Evolutionary conservation across 2,329 filamentous ascomycete genomes (phyloP).

Genomic region (Dichotomopilus funicola): DNA sequence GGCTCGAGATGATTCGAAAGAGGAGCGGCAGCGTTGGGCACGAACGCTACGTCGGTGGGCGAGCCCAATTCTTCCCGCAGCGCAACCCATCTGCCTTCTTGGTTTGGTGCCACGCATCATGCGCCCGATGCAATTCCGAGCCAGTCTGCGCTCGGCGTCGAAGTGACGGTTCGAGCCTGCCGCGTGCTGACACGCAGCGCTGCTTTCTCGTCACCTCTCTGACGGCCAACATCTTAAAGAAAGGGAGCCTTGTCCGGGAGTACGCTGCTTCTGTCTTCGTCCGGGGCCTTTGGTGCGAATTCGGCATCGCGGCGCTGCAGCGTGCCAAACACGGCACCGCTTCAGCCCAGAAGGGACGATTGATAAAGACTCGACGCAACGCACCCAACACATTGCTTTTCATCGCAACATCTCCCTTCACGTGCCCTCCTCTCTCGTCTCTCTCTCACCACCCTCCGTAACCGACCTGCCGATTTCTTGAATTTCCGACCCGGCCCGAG

Average conservation of each 20-base stretch:
- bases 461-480: neutral
- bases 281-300: slow-evolving; percentile 9
- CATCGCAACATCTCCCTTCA: neutral
- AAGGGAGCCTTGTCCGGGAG: neutral
- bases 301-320: slow-evolving; percentile 10
- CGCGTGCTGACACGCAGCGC: slow-evolving; percentile 10
- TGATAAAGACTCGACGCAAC: slow-evolving; percentile 5
- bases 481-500: slow-evolving; percentile 3
- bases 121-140: slow-evolving; percentile 6
- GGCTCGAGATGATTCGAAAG: slow-evolving; percentile 17
- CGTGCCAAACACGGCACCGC: slow-evolving; percentile 6
- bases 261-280: neutral
- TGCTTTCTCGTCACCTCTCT: neutral
- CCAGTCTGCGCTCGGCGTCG: neutral
- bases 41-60: slow-evolving; percentile 20
- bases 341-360: slow-evolving; percentile 9
- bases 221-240: slow-evolving; percentile 11
- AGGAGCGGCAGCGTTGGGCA: slow-evolving; percentile 21
- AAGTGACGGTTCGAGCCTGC: neutral
- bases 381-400: neutral
- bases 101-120: slow-evolving; percentile 20
- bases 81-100: slow-evolving; percentile 6
- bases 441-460: neutral
- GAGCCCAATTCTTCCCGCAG: slow-evolving; percentile 16
- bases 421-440: slow-evolving; percentile 2